These are phyloP conservation scores for Pichia sp. DNA, from an alignment of 1,139 yeast species.

Conservation along the genomic window DNA sequence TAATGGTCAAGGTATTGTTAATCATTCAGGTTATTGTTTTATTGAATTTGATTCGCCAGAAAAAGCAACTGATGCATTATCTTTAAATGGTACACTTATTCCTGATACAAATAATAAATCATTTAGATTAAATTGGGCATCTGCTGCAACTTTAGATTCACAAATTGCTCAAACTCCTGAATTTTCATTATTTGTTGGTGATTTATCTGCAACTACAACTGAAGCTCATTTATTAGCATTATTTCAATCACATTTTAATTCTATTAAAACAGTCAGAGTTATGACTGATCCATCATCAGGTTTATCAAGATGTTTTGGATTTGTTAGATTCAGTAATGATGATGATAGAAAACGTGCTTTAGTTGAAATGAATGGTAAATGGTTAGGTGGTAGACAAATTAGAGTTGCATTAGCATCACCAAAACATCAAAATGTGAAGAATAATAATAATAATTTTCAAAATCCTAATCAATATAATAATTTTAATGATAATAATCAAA, in stretches of 20 bases:
- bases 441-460: conserved; percentile 10
- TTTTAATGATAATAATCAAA: conserved; percentile 2
- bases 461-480: conserved; percentile 7
- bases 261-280: conserved; percentile 78
- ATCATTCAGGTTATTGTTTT: conserved; percentile 78
- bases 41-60: conserved; percentile 67
- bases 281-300: conserved; percentile 78
- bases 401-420: conserved; percentile 73
- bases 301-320: conserved; percentile 81
- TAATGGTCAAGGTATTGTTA: conserved; percentile 27
- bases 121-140: conserved; percentile 82
- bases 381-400: conserved; percentile 68
- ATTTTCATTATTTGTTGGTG: conserved; percentile 80
- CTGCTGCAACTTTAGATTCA: conserved; percentile 51
- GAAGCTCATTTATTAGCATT: conserved; percentile 63
- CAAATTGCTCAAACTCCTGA: conserved; percentile 42
- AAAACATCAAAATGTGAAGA: conserved; percentile 37
- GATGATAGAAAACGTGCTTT: conserved; percentile 72
- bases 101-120: conserved; percentile 51
- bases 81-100: conserved; percentile 61
- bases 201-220: conserved; percentile 67
- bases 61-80: conserved; percentile 64
- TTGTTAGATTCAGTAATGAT: conserved; percentile 72
- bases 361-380: conserved; percentile 73
- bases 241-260: conserved; percentile 65